phyloP scores from a whole-genome alignment of 805 yeast species.

The Spathaspora gorwiae region DNA sequence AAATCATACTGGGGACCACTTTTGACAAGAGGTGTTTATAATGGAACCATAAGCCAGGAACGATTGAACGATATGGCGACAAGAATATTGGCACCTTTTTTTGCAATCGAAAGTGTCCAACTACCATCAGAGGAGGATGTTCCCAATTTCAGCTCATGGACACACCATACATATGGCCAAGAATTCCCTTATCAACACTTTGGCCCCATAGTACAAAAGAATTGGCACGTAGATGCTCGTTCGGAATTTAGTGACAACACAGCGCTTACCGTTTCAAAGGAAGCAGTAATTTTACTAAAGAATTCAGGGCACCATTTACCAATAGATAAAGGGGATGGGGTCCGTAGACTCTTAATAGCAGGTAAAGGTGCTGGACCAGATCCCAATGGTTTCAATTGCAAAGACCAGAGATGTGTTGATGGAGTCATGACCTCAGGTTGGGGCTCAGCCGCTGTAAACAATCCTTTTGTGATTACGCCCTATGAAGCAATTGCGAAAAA shows the following conservation, averaged over 20 bases:
- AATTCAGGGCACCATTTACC: constrained; percentile 51
- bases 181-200: constrained; percentile 48
- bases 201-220: constrained; percentile 51
- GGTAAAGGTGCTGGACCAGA: constrained; percentile 52
- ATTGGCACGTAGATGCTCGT: constrained; percentile 53
- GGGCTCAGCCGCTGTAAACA: constrained; percentile 60
- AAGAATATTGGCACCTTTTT: constrained; percentile 55
- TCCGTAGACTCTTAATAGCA: constrained; percentile 40
- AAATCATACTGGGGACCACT: constrained; percentile 56
- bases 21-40: constrained; percentile 50
- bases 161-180: constrained; percentile 51
- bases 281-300: constrained; percentile 53
- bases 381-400: constrained; percentile 49
- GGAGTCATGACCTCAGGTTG: constrained; percentile 59
- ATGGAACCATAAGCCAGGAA: constrained; percentile 49
- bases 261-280: constrained; percentile 51
- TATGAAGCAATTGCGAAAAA: constrained; percentile 48
- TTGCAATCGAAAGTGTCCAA: constrained; percentile 34
- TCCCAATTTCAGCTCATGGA: constrained; percentile 59
- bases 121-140: constrained; percentile 38
- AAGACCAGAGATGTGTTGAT: constrained; percentile 47
- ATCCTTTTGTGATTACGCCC: constrained; percentile 56
- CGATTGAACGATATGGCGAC: constrained; percentile 61
- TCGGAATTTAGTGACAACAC: constrained; percentile 43
- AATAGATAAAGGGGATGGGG: constrained; percentile 39